Evolutionary conservation across 163 green algal species (phyloP), one percentile per base, ranked within the genome.

Genomic region (Trebouxia gelatinosa): DNA sequence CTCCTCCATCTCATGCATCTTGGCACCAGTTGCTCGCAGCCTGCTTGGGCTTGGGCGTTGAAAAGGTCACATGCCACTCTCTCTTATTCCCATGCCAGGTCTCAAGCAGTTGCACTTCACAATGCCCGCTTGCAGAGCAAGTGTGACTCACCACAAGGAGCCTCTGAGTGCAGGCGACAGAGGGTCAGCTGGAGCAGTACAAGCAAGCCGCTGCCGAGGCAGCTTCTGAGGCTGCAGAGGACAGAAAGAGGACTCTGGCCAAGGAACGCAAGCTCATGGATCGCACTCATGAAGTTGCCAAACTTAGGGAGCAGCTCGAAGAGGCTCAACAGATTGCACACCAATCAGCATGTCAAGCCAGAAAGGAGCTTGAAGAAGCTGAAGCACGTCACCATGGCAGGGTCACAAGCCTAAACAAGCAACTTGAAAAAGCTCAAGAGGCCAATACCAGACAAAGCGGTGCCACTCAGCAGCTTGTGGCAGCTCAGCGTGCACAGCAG

Each of bases 241-340:
- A 76, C 28, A 76, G 31, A 17, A 61, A 34, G 40, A 59, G 43
- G 11, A 21, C 28, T 46, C 16, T 39, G 0, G 28, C 6, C n/a
- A 38, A 43, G 40, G 68, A 76, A 38, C 39, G 68, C 5, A 59
- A 61, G 40, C 68, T 76, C 7, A 61, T 76, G 68, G 68, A 76
- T 17, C 68, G 68, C 28, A 76, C 40, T 29, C 43, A 61, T 59
- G 68, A 76, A 29, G 40, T 3, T 13, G n/a, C 40, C 17, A 76
- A 76, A 17, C 68, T 76, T 17, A 59, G 68, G 29, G 68, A 76
- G 40, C 68, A 76, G 40, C 40, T 76, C 28, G 40, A 76, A 21
- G n/a, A 46, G 21, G 2, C 43, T 54, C 11, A 54, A 54, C n/a
- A n/a, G n/a, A n/a, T n/a, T n/a, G 43, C 13, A 9, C 43, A 54